Percentiles rank a stretch among this genome's conserved stretches.
These are phyloP conservation scores for Pluteus cervinus DNA, from an alignment of 768 basidiomycete species.

Conservation along the genomic window DNA sequence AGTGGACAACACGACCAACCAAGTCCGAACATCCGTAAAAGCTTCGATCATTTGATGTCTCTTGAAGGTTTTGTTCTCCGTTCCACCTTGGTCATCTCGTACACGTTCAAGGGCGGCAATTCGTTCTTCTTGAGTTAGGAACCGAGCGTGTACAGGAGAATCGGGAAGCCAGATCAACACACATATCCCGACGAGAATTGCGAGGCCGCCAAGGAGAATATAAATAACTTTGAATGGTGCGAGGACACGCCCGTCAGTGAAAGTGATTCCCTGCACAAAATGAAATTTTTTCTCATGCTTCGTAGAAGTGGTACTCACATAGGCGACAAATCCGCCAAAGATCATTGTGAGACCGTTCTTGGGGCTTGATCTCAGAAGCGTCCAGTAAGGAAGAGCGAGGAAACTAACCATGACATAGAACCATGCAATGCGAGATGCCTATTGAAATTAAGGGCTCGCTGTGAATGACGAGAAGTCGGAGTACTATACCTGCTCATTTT, in stretches of 20 bases:
- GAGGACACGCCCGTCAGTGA: constrained; percentile 38
- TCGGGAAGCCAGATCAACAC: constrained; percentile 61
- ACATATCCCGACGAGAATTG: constrained; percentile 50
- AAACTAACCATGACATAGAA: constrained; percentile 56
- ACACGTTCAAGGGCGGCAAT: constrained; percentile 61
- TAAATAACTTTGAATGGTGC: constrained; percentile 60
- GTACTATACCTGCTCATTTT: constrained; percentile 47
- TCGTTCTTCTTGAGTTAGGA: constrained; percentile 52
- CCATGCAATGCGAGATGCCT: constrained; percentile 55
- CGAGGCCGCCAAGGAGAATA: constrained; percentile 52
- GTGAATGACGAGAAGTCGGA: no score
- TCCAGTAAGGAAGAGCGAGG: background rate
- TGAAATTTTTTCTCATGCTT: no score
- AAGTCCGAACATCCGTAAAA: constrained; percentile 49
- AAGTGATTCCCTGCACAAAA: constrained; percentile 52
- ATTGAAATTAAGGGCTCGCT: no score
- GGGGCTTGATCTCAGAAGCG: background rate
- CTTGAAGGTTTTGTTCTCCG: constrained; percentile 55
- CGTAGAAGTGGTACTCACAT: no score
- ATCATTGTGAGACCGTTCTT: constrained; percentile 55
- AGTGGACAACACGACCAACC: constrained; percentile 55
- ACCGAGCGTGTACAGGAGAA: constrained; percentile 53
- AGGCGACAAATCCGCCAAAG: constrained; percentile 62
- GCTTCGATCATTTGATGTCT: constrained; percentile 53
- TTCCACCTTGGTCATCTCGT: constrained; percentile 59